Evolutionary conservation across 768 basidiomycete species (phyloP).

Genomic region (Roridomyces roridus): DNA sequence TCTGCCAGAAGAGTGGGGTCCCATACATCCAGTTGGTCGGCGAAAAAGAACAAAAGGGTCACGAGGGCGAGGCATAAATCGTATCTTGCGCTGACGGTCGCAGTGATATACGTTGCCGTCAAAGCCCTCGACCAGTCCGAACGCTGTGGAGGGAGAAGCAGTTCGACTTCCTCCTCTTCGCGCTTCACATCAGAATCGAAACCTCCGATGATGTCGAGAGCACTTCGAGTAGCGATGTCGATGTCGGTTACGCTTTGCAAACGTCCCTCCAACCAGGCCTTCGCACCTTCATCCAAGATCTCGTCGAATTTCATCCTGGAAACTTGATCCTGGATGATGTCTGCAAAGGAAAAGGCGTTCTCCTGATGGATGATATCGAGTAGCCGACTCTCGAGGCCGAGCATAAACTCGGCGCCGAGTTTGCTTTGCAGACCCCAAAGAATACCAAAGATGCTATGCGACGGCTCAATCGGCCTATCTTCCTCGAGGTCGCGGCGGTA

Average conservation of each 20-base stretch:
- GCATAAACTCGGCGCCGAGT: conserved; percentile 63
- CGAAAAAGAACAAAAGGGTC: conserved; percentile 72
- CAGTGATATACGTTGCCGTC: conserved; percentile 65
- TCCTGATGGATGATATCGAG: conserved; percentile 77
- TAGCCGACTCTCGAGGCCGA: conserved; percentile 62
- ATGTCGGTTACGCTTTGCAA: conserved; percentile 63
- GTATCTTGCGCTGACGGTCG: conserved; percentile 75
- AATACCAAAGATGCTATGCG: conserved; percentile 63
- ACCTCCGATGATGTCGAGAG: conserved; percentile 74
- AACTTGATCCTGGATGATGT: conserved; percentile 74
- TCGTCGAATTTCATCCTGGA: conserved; percentile 58
- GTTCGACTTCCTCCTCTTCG: conserved; percentile 75
- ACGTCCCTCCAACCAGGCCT: conserved; percentile 66
- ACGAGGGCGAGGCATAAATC: conserved; percentile 73
- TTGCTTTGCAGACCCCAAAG: conserved; percentile 68
- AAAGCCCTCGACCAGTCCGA: conserved; percentile 71
- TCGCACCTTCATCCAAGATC: conserved; percentile 62
- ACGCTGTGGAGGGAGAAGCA: conserved; percentile 55
- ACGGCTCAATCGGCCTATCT: conserved; percentile 48
- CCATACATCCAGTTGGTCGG: conserved; percentile 67
- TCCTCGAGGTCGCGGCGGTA: conserved; percentile 58
- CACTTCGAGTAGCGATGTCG: conserved; percentile 58
- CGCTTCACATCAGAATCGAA: conserved; percentile 74
- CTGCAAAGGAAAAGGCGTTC: conserved; percentile 76
- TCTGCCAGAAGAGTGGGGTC: conserved; percentile 71